Conservation (phyloP, 2,329 filamentous ascomycete genomes). For the Capronia coronata region DNA sequence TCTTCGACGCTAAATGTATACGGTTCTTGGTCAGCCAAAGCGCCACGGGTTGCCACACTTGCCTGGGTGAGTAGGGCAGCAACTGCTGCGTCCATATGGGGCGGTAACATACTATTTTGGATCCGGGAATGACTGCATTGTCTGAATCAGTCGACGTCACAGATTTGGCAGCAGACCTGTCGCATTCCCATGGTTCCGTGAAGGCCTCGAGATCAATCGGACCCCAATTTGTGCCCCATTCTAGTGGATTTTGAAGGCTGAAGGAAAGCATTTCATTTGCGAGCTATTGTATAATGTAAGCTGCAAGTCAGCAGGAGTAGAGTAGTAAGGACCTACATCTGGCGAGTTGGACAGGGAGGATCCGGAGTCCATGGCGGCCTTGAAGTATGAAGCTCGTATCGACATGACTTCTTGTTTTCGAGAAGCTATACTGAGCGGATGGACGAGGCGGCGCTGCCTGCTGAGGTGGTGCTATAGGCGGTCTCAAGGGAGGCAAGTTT, state of each 20-base stretch:
- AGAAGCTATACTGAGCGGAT: background rate
- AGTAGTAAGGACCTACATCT: background rate
- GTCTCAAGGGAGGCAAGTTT: too few species aligned
- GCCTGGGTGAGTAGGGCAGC: background rate
- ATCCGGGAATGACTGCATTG: background rate
- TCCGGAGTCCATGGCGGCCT: background rate
- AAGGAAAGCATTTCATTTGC: slow-evolving; percentile 2
- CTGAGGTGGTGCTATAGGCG: background rate
- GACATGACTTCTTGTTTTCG: background rate
- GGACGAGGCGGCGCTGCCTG: background rate
- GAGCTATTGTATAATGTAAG: background rate
- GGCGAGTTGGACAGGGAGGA: slow-evolving; percentile 8
- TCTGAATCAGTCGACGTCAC: slow-evolving; percentile 2
- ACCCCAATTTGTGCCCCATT: slow-evolving; percentile 1
- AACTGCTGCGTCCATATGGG: background rate
- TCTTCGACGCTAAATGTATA: slow-evolving; percentile 74
- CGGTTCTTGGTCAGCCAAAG: background rate
- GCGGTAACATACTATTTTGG: slow-evolving; percentile 9
- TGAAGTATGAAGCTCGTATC: slow-evolving; percentile 3
- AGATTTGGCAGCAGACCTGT: background rate
- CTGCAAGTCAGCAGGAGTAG: background rate
- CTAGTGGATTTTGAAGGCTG: background rate
- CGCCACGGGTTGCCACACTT: background rate
- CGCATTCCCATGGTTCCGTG: background rate
- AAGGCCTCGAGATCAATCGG: slow-evolving; percentile 1